A percentile compares a stretch with the other conserved stretches of the same genome.
Evolutionary conservation across 768 basidiomycete species (phyloP).

Genomic region (Glaciozyma martinii): DNA sequence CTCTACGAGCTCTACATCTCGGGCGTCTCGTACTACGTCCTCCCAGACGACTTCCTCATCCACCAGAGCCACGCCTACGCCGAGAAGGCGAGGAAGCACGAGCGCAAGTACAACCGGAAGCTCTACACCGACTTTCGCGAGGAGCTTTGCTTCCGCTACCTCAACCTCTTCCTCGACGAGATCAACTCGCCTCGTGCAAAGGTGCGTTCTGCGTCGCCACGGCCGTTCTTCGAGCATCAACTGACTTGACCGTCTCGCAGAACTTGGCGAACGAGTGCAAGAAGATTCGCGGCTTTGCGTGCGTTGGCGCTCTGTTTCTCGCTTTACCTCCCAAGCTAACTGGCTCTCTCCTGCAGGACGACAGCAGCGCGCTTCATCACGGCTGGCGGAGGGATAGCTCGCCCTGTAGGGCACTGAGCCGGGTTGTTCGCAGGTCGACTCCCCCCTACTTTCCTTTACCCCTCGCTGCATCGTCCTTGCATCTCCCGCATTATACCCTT

Average conservation of each 20-base stretch:
- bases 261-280: slow-evolving; percentile 35
- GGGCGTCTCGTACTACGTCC: slow-evolving; percentile 71
- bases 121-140: slow-evolving; percentile 69
- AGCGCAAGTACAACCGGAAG: slow-evolving; percentile 69
- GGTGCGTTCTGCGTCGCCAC: slow-evolving; percentile 7
- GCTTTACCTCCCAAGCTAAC: no score
- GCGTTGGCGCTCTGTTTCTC: no score
- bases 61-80: slow-evolving; percentile 80
- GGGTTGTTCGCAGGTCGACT: no score
- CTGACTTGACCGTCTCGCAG: slow-evolving; percentile 3
- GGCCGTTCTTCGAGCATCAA: slow-evolving; percentile 21
- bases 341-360: no score
- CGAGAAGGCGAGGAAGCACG: slow-evolving; percentile 59
- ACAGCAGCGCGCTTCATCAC: no score
- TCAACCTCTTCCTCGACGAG: slow-evolving; percentile 52
- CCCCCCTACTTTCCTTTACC: no score
- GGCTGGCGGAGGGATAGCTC: no score
- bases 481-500: no score
- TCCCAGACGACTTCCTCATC: slow-evolving; percentile 77
- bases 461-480: no score
- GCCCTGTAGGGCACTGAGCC: no score
- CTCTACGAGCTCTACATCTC: slow-evolving; percentile 83
- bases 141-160: slow-evolving; percentile 63
- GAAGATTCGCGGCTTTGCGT: slow-evolving; percentile 25
- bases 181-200: slow-evolving; percentile 46